These are phyloP conservation scores for Suillus lakei DNA, from an alignment of 768 basidiomycete genomes.

Conservation along the genomic window DNA sequence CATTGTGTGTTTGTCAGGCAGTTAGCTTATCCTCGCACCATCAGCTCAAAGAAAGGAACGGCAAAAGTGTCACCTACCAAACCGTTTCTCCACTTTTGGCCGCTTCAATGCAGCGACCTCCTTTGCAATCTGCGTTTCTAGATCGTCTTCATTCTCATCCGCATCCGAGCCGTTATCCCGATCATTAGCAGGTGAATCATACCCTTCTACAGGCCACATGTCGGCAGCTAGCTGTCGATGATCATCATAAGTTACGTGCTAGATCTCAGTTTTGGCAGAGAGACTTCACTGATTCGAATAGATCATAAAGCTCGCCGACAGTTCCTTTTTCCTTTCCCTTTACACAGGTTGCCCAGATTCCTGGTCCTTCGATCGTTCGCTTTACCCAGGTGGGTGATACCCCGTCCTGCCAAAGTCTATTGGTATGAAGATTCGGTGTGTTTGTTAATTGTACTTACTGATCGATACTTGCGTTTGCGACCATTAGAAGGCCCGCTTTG, in stretches of 20 bases:
- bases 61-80: constrained; percentile 50
- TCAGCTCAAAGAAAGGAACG: not conserved
- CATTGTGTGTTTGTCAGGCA: constrained; percentile 83
- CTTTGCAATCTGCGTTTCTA: constrained; percentile 73
- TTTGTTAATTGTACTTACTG: constrained; percentile 40
- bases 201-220: constrained; percentile 61
- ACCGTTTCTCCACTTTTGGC: constrained; percentile 63
- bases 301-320: constrained; percentile 74
- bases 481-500: constrained; percentile 14
- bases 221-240: constrained; percentile 63
- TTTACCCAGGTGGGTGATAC: constrained; percentile 65
- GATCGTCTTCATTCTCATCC: constrained; percentile 48
- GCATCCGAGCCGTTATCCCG: constrained; percentile 36
- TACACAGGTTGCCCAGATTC: constrained; percentile 85
- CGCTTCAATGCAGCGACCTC: constrained; percentile 76
- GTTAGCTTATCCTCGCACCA: constrained; percentile 50
- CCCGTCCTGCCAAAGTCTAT: constrained; percentile 55
- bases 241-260: constrained; percentile 12
- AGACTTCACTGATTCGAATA: constrained; percentile 74
- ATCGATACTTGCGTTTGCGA: constrained; percentile 55
- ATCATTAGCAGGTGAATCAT: constrained; percentile 22
- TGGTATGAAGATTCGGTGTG: not conserved
- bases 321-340: constrained; percentile 85
- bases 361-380: constrained; percentile 74
- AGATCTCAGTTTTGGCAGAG: not conserved